Evolutionary conservation across 192 early-diverging fungal genomes (phyloP).

Genomic region (Podila epicladia): DNA sequence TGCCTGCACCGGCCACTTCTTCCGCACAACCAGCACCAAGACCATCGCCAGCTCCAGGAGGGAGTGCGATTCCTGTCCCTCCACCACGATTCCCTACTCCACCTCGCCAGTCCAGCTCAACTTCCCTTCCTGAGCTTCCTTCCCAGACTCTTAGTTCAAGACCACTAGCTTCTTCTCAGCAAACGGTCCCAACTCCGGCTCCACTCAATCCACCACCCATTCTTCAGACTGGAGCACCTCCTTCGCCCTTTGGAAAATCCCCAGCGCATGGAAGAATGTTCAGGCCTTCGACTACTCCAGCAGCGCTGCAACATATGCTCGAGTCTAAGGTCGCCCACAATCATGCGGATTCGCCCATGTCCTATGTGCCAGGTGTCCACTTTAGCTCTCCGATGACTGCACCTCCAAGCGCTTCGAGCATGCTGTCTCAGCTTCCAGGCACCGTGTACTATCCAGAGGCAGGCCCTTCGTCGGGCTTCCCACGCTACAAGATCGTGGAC

Average conservation of each 20-base stretch:
- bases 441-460: constrained; percentile 8
- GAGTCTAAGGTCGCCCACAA: not conserved
- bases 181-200: too few relatives aligned
- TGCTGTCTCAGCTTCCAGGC: constrained; percentile 1
- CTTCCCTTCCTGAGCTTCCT: too few relatives aligned
- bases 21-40: too few relatives aligned
- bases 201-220: not conserved
- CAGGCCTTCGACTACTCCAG: not conserved
- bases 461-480: not conserved
- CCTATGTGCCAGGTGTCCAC: not conserved
- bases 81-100: too few relatives aligned
- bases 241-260: not conserved
- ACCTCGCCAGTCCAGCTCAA: too few relatives aligned
- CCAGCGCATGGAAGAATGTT: not conserved
- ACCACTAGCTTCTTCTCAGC: not conserved
- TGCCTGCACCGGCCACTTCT: too few relatives aligned
- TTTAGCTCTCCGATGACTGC: not conserved
- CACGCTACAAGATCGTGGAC: constrained; percentile 4
- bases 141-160: too few relatives aligned
- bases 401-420: not conserved
- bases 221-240: not conserved
- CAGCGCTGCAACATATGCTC: not conserved
- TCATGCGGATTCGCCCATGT: not conserved
- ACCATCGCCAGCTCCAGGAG: too few relatives aligned
- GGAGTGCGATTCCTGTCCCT: too few relatives aligned